These are phyloP conservation scores for Cladorrhinum sp. DNA, from an alignment of 2,329 filamentous ascomycete genomes.

Conservation along the genomic window DNA sequence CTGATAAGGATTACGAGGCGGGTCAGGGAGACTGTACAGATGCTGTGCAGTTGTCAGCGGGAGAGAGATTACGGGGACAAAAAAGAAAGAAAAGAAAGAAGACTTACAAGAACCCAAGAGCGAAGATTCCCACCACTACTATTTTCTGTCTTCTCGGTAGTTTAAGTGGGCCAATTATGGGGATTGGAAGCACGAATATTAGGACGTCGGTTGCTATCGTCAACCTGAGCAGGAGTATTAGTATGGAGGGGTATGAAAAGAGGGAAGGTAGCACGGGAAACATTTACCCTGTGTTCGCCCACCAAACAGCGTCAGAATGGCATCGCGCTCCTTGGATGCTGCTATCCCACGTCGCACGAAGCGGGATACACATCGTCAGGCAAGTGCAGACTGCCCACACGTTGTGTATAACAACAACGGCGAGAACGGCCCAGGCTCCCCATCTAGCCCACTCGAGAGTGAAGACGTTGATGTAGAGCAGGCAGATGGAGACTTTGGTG, in stretches of 20 bases:
- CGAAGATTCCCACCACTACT: slow-evolving; percentile 22
- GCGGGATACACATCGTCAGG: slow-evolving; percentile 29
- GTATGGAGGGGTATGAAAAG: no score
- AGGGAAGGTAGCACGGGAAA: not conserved
- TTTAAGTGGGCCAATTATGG: slow-evolving; percentile 14
- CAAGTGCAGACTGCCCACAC: slow-evolving; percentile 22
- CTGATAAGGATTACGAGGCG: slow-evolving; percentile 29
- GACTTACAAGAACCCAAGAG: slow-evolving; percentile 24
- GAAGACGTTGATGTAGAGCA: slow-evolving; percentile 32
- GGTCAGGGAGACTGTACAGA: slow-evolving; percentile 34
- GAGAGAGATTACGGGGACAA: not conserved
- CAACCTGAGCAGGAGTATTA: slow-evolving; percentile 7
- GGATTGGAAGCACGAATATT: slow-evolving; percentile 42
- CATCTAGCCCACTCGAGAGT: slow-evolving; percentile 31
- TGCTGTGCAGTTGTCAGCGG: slow-evolving; percentile 21
- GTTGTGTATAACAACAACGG: slow-evolving; percentile 25
- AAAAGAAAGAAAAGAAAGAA: not conserved
- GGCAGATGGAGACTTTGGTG: slow-evolving; percentile 31
- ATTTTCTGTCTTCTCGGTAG: slow-evolving; percentile 19
- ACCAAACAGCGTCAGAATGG: slow-evolving; percentile 16
- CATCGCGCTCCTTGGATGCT: slow-evolving; percentile 13
- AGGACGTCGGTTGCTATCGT: slow-evolving; percentile 31
- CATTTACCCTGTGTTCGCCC: slow-evolving; percentile 23
- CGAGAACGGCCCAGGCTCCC: slow-evolving; percentile 27
- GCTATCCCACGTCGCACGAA: slow-evolving; percentile 28